phyloP scores from a whole-genome alignment of 179 eudicot species.

The Nepenthes alata region DNA sequence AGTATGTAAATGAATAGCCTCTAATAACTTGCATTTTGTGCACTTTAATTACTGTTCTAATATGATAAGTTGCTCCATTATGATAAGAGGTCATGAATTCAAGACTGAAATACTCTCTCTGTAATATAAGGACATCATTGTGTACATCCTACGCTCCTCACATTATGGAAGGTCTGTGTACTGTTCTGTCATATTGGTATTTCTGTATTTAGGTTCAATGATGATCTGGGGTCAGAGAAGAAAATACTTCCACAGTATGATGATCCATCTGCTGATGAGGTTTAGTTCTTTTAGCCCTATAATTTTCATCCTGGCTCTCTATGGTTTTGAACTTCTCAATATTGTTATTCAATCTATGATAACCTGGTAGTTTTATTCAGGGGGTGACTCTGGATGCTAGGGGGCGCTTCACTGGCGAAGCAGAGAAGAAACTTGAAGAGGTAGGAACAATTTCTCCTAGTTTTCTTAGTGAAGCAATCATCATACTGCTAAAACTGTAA shows the following conservation, averaged over 20 bases:
- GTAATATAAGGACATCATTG: too few relatives aligned
- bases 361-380: slow-evolving; percentile 21
- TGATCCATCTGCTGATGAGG: slow-evolving; percentile 81
- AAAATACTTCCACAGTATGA: slow-evolving; percentile 92
- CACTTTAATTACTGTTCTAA: too few relatives aligned
- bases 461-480: not conserved
- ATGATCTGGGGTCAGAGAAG: slow-evolving; percentile 55
- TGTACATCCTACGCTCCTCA: too few relatives aligned
- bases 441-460: slow-evolving; percentile 18
- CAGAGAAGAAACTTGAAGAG: slow-evolving; percentile 85
- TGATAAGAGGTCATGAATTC: too few relatives aligned
- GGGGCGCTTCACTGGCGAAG: slow-evolving; percentile 72
- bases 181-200: not conserved
- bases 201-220: slow-evolving; percentile 50
- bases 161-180: too few relatives aligned
- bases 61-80: too few relatives aligned
- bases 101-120: too few relatives aligned
- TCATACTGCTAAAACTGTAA: not conserved
- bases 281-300: not conserved
- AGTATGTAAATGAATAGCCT: slow-evolving; percentile 30
- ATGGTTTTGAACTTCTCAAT: not conserved
- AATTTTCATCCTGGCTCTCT: not conserved
- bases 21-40: not conserved
- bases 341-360: not conserved
- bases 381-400: slow-evolving; percentile 79